Conservation (phyloP, 2,329 filamentous ascomycete genomes). For the Cylindrodendrum hubeiense region DNA sequence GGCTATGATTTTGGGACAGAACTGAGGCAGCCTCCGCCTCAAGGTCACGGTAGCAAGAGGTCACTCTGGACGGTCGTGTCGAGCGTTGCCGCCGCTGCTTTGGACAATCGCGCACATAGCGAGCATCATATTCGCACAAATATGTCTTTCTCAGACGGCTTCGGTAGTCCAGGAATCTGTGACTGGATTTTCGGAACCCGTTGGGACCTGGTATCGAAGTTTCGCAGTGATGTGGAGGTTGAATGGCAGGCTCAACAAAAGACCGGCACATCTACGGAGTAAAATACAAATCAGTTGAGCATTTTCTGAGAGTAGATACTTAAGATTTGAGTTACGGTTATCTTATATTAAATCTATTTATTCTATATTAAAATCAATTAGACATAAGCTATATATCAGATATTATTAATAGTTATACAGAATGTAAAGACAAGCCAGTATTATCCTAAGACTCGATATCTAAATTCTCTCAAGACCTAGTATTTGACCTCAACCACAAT, state of each 20-base stretch:
- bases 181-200: not conserved
- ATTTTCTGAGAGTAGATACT: no score
- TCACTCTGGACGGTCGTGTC: not conserved
- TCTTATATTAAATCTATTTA: no score
- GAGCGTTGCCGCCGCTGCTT: not conserved
- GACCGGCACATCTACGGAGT: not conserved
- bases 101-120: conserved; percentile 3
- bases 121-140: conserved; percentile 2
- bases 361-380: no score
- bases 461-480: no score
- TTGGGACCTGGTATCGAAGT: conserved; percentile 1
- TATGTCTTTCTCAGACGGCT: conserved; percentile 7
- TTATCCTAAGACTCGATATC: no score
- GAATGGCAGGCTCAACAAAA: not conserved
- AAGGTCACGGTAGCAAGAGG: not conserved
- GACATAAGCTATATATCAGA: no score
- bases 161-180: conserved; percentile 4
- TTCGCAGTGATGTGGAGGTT: not conserved
- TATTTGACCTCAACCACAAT: no score
- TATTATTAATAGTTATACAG: no score
- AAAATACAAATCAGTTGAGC: no score
- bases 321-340: no score
- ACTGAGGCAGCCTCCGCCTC: conserved; percentile 2
- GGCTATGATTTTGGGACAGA: not conserved
- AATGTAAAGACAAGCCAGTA: no score